phyloP scores from a whole-genome alignment of 345 rosid genomes.

The Camelina sativa region DNA sequence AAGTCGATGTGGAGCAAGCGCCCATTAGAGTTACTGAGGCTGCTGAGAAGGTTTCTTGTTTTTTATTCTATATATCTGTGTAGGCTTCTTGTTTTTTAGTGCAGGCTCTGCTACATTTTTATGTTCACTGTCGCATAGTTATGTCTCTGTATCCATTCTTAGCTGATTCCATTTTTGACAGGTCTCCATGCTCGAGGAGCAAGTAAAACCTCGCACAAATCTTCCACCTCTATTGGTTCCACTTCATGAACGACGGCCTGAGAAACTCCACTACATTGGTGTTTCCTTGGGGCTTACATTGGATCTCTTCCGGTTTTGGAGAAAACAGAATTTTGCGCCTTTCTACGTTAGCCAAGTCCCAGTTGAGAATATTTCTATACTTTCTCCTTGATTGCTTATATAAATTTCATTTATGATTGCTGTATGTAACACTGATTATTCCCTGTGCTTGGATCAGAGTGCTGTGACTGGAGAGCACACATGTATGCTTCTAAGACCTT shows the following conservation, averaged over 20 bases:
- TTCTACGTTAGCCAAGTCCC: constrained; percentile 86
- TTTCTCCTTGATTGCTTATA: constrained; percentile 10
- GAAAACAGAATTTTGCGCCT: constrained; percentile 87
- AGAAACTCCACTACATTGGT: constrained; percentile 88
- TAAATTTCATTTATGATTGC: not conserved
- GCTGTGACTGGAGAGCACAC: constrained; percentile 92
- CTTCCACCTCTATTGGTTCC: constrained; percentile 88
- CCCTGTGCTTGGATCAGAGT: constrained; percentile 55
- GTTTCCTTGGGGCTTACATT: constrained; percentile 98
- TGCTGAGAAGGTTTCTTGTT: constrained; percentile 80
- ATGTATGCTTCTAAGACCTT: constrained; percentile 86
- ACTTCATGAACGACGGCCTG: constrained; percentile 76
- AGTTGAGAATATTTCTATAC: constrained; percentile 59
- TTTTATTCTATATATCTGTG: constrained; percentile 13
- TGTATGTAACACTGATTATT: constrained; percentile 17
- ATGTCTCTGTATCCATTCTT: not conserved
- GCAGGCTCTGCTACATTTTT: constrained; percentile 6
- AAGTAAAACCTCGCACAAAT: constrained; percentile 71
- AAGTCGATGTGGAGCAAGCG: constrained; percentile 52
- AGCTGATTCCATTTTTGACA: constrained; percentile 38
- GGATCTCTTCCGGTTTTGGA: constrained; percentile 96
- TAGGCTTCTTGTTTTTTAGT: not conserved
- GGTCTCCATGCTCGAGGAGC: constrained; percentile 93
- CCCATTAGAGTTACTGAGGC: constrained; percentile 72
- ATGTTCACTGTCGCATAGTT: constrained; percentile 7